Conservation (phyloP, 2,329 filamentous ascomycete genomes). For the Trichoderma sp. region DNA sequence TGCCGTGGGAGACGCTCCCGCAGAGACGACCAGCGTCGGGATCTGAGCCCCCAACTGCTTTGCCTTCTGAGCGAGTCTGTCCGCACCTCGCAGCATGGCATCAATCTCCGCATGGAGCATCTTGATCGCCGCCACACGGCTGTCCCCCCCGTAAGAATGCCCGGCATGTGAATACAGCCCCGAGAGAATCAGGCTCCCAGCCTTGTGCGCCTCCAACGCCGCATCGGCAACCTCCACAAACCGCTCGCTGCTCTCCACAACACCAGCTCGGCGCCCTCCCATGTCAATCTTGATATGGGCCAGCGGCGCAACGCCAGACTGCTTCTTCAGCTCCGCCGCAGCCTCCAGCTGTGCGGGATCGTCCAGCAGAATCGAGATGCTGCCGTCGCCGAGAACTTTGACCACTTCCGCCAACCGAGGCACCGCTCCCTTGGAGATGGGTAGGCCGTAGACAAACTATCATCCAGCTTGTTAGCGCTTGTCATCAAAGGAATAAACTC, state of each 20-base stretch:
- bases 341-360: slow-evolving; percentile 60
- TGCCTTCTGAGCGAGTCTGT: slow-evolving; percentile 28
- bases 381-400: slow-evolving; percentile 54
- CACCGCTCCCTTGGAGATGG: slow-evolving; percentile 62
- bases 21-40: slow-evolving; percentile 53
- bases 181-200: slow-evolving; percentile 47
- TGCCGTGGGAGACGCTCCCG: slow-evolving; percentile 76
- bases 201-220: slow-evolving; percentile 32
- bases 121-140: slow-evolving; percentile 36
- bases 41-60: slow-evolving; percentile 27
- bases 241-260: slow-evolving; percentile 51
- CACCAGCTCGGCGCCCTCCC: slow-evolving; percentile 70
- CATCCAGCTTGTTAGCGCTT: not conserved
- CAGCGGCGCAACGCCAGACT: slow-evolving; percentile 50
- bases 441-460: slow-evolving; percentile 71
- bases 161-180: slow-evolving; percentile 76
- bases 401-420: slow-evolving; percentile 61
- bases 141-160: slow-evolving; percentile 62
- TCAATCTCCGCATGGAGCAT: slow-evolving; percentile 37
- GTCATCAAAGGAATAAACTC: too few relatives aligned
- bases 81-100: slow-evolving; percentile 34
- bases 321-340: slow-evolving; percentile 45
- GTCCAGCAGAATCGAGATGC: slow-evolving; percentile 69
- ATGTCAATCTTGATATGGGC: slow-evolving; percentile 76
- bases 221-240: slow-evolving; percentile 51